phyloP scores from a whole-genome alignment of 108 stramenopile genomes.

The Cyclotella baltica region DNA sequence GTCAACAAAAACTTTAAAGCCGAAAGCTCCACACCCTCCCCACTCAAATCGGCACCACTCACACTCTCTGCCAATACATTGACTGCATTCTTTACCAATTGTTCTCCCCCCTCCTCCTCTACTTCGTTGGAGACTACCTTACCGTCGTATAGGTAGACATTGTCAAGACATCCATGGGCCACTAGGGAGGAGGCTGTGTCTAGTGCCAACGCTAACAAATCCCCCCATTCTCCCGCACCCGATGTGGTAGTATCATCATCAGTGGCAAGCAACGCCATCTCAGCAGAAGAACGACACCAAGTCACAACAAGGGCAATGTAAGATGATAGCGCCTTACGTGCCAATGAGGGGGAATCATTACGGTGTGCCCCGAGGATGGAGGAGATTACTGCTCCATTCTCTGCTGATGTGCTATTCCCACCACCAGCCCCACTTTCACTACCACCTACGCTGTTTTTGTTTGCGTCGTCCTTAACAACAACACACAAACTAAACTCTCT shows the following conservation, averaged over 20 bases:
- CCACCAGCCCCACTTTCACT: background rate
- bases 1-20: constrained; percentile 84
- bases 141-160: constrained; percentile 50
- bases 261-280: constrained; percentile 20
- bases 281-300: constrained; percentile 72
- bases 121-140: constrained; percentile 26
- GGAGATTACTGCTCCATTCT: constrained; percentile 48
- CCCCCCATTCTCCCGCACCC: constrained; percentile 21
- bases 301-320: constrained; percentile 64
- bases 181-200: constrained; percentile 73
- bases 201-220: constrained; percentile 59
- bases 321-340: constrained; percentile 56
- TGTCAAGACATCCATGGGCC: constrained; percentile 85
- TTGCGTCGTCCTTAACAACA: constrained; percentile 30
- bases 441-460: background rate
- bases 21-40: constrained; percentile 67
- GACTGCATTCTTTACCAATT: constrained; percentile 56
- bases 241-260: background rate
- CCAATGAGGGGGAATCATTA: constrained; percentile 67
- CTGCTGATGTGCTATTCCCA: background rate
- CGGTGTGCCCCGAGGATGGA: constrained; percentile 52
- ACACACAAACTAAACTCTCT: background rate
- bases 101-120: constrained; percentile 21
- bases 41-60: constrained; percentile 66
- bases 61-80: constrained; percentile 70